phyloP scores from a whole-genome alignment of 2,329 filamentous ascomycete species.

The Capronia coronata region DNA sequence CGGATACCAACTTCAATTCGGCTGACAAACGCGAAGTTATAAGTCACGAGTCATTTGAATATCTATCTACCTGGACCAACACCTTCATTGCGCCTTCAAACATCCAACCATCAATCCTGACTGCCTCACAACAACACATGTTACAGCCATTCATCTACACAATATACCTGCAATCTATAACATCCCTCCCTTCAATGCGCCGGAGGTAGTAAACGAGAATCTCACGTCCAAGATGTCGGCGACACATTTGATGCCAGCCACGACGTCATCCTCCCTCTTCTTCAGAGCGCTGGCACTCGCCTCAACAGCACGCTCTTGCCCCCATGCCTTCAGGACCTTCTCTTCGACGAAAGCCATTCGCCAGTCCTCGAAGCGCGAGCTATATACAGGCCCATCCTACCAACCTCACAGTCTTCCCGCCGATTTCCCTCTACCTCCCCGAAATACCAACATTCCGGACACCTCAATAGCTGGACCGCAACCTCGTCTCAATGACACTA shows the following conservation, averaged over 20 bases:
- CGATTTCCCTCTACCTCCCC: conserved; percentile 49
- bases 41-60: neutral
- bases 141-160: neutral
- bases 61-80: neutral
- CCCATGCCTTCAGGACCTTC: conserved; percentile 42
- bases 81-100: too few species aligned
- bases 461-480: conserved; percentile 54
- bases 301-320: conserved; percentile 35
- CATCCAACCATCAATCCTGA: too few species aligned
- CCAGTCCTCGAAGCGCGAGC: conserved; percentile 52
- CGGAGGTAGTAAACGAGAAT: neutral
- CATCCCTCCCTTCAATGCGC: neutral
- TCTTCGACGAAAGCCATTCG: conserved; percentile 40
- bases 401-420: conserved; percentile 54
- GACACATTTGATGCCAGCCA: conserved; percentile 35
- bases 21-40: neutral
- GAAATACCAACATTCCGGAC: conserved; percentile 53
- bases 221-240: conserved; percentile 35
- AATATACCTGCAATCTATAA: neutral
- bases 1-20: too few species aligned
- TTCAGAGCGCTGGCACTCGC: conserved; percentile 37
- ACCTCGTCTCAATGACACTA: conserved; percentile 44
- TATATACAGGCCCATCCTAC: conserved; percentile 54
- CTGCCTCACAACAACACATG: too few species aligned
- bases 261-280: conserved; percentile 45